These are phyloP conservation scores for Plasmodium inui DNA, from an alignment of 169 alveolate genomes.

Conservation along the genomic window DNA sequence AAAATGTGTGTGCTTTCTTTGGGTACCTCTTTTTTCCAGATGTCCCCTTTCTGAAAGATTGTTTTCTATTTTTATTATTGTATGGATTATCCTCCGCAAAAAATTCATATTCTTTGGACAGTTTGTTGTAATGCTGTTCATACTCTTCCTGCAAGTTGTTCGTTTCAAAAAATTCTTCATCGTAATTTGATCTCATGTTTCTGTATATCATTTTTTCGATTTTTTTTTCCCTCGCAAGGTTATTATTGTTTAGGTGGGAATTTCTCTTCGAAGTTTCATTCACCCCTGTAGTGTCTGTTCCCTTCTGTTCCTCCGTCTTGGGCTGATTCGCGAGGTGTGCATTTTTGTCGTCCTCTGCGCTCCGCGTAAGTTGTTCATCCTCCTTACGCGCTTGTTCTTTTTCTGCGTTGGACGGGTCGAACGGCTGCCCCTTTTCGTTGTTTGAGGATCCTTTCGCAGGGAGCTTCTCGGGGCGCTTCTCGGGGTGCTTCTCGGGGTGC, in stretches of 20 bases:
- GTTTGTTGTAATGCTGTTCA: conserved; percentile 34
- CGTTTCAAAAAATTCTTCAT: conserved; percentile 47
- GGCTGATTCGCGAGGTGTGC: background rate
- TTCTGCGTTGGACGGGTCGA: background rate
- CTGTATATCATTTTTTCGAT: conserved; percentile 39
- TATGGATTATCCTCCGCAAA: conserved; percentile 72
- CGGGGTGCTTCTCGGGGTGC: background rate
- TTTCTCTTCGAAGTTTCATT: background rate
- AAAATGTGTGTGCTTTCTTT: background rate
- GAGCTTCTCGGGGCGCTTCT: background rate
- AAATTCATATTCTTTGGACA: conserved; percentile 57
- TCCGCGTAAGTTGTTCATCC: background rate
- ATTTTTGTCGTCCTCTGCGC: background rate
- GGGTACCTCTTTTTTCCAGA: background rate
- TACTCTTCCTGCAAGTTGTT: conserved; percentile 72
- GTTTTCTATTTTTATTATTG: conserved; percentile 25
- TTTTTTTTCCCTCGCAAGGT: conserved; percentile 22
- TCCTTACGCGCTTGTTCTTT: background rate
- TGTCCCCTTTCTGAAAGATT: conserved; percentile 4
- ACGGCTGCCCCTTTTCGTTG: background rate
- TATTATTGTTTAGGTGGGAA: background rate
- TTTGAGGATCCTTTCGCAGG: background rate
- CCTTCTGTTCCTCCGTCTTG: background rate
- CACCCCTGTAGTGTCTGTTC: background rate
- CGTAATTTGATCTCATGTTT: conserved; percentile 39